Percentiles rank a stretch among this genome's conserved stretches.
These are phyloP conservation scores for Fusarium musae DNA, from an alignment of 2,329 filamentous ascomycete genomes.

Conservation along the genomic window DNA sequence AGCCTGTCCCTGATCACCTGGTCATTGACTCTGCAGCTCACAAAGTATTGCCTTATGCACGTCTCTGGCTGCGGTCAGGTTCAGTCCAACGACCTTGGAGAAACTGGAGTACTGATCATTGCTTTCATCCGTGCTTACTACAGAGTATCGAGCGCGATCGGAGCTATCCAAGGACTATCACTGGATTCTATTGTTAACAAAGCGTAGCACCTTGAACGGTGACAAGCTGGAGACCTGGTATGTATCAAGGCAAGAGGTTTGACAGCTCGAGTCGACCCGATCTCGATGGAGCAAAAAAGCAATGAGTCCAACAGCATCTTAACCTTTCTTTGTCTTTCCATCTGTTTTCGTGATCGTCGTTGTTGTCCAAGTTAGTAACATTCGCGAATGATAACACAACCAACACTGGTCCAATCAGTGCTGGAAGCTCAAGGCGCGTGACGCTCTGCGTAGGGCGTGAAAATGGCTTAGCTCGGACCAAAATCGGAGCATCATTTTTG, in stretches of 20 bases:
- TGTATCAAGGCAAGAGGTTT: neutral
- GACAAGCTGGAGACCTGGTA: neutral
- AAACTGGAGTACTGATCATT: neutral
- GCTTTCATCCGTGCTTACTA: neutral
- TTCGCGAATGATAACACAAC: neutral
- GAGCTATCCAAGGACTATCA: neutral
- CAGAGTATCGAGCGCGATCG: neutral
- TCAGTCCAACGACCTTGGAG: neutral
- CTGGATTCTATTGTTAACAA: neutral
- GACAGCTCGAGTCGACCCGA: too few species aligned
- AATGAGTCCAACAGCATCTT: neutral
- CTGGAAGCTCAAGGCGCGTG: neutral
- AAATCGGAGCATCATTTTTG: slow-evolving; percentile 6
- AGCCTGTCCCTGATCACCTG: accelerated
- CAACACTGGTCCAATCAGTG: neutral
- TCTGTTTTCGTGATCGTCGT: neutral
- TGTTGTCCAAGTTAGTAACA: neutral
- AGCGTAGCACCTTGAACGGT: neutral
- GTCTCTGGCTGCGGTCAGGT: too few species aligned
- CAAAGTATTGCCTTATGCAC: neutral
- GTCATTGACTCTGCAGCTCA: neutral
- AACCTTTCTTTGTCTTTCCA: neutral
- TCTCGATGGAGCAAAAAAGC: accelerated
- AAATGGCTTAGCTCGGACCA: slow-evolving; percentile 14
- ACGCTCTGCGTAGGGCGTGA: slow-evolving; percentile 10